phyloP scores from a whole-genome alignment of 2,329 filamentous ascomycete genomes.

The Fusarium azukiicola region DNA sequence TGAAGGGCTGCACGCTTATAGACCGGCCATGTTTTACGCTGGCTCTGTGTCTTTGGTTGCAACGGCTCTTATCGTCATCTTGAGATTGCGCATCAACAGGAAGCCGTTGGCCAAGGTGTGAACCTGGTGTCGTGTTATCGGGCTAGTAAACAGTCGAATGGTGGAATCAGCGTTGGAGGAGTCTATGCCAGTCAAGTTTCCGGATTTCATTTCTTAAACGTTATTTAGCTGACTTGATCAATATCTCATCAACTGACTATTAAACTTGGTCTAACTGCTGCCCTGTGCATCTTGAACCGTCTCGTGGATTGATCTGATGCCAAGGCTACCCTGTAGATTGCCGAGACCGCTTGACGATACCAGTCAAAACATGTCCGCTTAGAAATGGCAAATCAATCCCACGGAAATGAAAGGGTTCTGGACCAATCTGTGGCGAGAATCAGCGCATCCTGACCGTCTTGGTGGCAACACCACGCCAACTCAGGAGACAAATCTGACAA shows the following conservation, averaged over 20 bases:
- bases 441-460: not conserved
- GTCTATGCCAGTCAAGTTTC: not conserved
- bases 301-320: not conserved
- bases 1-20: constrained; percentile 73
- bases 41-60: constrained; percentile 57
- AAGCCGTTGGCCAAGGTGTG: constrained; percentile 28
- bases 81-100: constrained; percentile 39
- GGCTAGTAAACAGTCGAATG: no score
- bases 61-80: constrained; percentile 25
- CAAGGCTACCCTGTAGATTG: not conserved
- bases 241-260: not conserved
- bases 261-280: not conserved
- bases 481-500: not conserved
- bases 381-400: not conserved
- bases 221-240: not conserved
- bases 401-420: not conserved
- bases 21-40: constrained; percentile 82
- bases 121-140: not conserved
- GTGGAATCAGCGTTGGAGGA: not conserved
- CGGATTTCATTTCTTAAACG: not conserved
- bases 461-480: constrained; percentile 11
- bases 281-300: not conserved
- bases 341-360: not conserved
- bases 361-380: not conserved
- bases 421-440: not conserved